Evolutionary conservation across 139 green algal species (phyloP), one percentile per base, ranked within the genome.

Genomic region (Mesostigma viride): DNA sequence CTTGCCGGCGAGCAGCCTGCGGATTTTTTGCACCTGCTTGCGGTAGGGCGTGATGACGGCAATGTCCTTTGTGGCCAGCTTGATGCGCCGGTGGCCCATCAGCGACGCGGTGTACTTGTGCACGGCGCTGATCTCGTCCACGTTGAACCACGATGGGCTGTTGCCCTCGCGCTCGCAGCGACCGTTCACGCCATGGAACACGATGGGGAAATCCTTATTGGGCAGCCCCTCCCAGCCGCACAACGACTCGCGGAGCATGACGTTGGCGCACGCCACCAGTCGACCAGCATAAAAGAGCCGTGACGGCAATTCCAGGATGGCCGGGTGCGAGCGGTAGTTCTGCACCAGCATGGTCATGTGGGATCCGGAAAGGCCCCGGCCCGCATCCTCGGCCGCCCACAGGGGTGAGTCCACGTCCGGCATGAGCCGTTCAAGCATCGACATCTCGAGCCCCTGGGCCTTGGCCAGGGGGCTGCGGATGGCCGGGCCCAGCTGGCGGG

Each of bases 291-390:
- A 94, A 68, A 92, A 94, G 14, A 89, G 67, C 14, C 59, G 48
- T 62, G 64, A 80, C 35, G 87, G 84, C 46, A 91, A 68, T 36
- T 65, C 20, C 69, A 93, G 73, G 56, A 93, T 75, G n/a, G 44
- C 62, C 4, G 58, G 34, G 67, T 90, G 87, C 17, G 74, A 83
- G 58, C 85, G 80, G 83, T 90, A 91, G 82, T 91, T 93, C 58
- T 59, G 61, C 5, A 87, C 57, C 47, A 93, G 74, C 76, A 80
- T 81, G 47, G 44, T 56, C n/a, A n/a, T n/a, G n/a, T n/a, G n/a
- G n/a, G n/a, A n/a, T n/a, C n/a, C 20, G 20, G 44, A 17, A 56
- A n/a, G n/a, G 20, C 44, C 17, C 20, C 44, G 17, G 44, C 44
- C 20, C 44, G 44, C 20, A 56, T 17, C 44, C 17, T 17, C 20